Evolutionary conservation across 345 rosid genomes (phyloP), one percentile per base, ranked within the genome.

Genomic region (Boechera retrofracta): DNA sequence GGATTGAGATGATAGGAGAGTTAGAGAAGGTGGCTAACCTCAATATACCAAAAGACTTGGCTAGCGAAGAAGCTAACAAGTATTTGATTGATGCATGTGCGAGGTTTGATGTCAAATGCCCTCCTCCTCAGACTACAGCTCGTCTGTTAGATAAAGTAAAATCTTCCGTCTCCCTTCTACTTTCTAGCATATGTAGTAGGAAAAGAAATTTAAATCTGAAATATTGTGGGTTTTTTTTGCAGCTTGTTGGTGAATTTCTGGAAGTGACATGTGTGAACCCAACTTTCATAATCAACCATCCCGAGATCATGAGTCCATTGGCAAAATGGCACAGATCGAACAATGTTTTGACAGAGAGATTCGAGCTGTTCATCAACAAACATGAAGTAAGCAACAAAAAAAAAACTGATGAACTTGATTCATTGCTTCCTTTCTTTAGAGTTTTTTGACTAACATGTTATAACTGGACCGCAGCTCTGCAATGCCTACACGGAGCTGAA

Each of bases 401-500:
- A 12, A 13, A 16, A 39, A n/a, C 58, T 51, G 18, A 39, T 51
- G 64, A 48, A 31, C 38, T 62, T 72, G 68, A 29, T 35, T 42
- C 51, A 49, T 49, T 18, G 6, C 62, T 53, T 9, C 4, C 24
- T 59, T 54, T 75, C 36, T 21, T 6, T 32, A 35, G n/a, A 44
- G 53, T 21, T 31, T 45, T 5, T 67, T 56, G 4, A 31, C 31
- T 74, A 35, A 47, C 44, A 64, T 56, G 24, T 68, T 42, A 45
- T 67, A 24, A 36, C 28, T 74, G 35, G 42, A 63, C 57, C 26
- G 16, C 76, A 96, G 98, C 75, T 93, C 36, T 91, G 93, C 86
- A 93, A 96, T 73, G 99, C 99, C 24, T 96, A 96, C 85, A 96
- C 98, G 3, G 99, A 96, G 80, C 64, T 93, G 84, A 96, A 96